Percentiles rank a stretch among this genome's conserved stretches.
Evolutionary conservation across 495 filamentous ascomycete genomes (phyloP).

Genomic region (Aspergillus saccharolyticus): DNA sequence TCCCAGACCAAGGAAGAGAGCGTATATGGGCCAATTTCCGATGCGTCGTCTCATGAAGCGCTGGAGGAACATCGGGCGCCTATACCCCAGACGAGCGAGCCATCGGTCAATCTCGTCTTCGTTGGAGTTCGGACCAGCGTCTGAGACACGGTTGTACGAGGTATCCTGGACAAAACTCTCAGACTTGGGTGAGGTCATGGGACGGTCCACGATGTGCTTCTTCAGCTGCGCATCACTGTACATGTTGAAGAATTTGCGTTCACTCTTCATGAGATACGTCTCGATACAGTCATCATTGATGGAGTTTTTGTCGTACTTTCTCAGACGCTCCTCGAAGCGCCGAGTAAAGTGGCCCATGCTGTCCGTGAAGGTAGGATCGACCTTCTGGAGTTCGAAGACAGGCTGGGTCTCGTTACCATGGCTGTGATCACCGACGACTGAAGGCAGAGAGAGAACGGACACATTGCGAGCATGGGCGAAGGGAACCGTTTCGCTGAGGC

Average conservation of each 20-base stretch:
- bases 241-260: conserved; percentile 60
- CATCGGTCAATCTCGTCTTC: conserved; percentile 44
- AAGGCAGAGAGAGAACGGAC: conserved; percentile 18
- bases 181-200: conserved; percentile 3
- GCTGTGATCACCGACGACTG: conserved; percentile 15
- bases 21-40: conserved; percentile 60
- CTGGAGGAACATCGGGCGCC: conserved; percentile 21
- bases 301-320: conserved; percentile 50
- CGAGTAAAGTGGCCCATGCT: conserved; percentile 52
- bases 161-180: background rate
- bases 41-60: conserved; percentile 29
- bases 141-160: background rate
- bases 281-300: conserved; percentile 57
- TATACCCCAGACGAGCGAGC: conserved; percentile 35
- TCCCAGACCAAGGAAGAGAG: conserved; percentile 58
- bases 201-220: conserved; percentile 15
- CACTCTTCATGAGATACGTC: conserved; percentile 54
- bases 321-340: conserved; percentile 50
- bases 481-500: background rate
- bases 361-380: conserved; percentile 66
- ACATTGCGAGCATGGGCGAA: conserved; percentile 9
- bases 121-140: conserved; percentile 3
- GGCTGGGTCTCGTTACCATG: background rate
- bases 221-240: conserved; percentile 51
- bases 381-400: conserved; percentile 53